These are phyloP conservation scores for Candida qinlingensis DNA, from an alignment of 805 yeast species.

Conservation along the genomic window DNA sequence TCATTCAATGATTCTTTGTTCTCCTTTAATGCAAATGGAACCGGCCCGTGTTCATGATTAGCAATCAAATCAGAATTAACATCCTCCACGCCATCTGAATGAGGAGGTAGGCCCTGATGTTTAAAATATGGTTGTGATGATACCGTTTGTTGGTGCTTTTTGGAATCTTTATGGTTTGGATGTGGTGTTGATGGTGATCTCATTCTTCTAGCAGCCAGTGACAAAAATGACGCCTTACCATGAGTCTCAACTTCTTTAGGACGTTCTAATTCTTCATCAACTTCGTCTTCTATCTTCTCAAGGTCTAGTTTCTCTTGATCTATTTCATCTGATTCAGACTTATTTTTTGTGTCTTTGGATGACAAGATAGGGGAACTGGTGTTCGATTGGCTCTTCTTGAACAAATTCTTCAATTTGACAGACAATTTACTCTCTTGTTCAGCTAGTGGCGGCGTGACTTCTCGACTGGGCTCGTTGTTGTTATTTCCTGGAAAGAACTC, in stretches of 20 bases:
- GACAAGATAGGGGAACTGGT: slow-evolving; percentile 13
- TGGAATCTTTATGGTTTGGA: slow-evolving; percentile 12
- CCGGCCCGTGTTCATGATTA: slow-evolving; percentile 24
- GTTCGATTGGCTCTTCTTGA: slow-evolving; percentile 17
- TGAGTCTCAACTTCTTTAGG: slow-evolving; percentile 9
- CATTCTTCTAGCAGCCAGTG: slow-evolving; percentile 25
- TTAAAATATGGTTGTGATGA: slow-evolving; percentile 46
- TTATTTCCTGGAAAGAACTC: slow-evolving; percentile 7
- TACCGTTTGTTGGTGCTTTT: slow-evolving; percentile 12
- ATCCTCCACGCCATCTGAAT: slow-evolving; percentile 25
- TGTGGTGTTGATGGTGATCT: slow-evolving; percentile 31
- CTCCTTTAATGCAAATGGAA: slow-evolving; percentile 27
- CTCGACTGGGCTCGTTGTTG: not conserved
- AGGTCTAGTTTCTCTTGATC: not conserved
- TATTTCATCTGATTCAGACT: slow-evolving; percentile 3
- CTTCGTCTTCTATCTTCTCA: not conserved
- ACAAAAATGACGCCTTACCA: slow-evolving; percentile 9
- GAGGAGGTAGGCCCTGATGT: slow-evolving; percentile 57
- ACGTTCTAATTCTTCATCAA: slow-evolving; percentile 4
- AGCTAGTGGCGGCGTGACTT: not conserved
- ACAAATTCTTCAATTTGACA: slow-evolving; percentile 20
- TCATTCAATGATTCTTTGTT: slow-evolving; percentile 25
- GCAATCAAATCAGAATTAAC: slow-evolving; percentile 5
- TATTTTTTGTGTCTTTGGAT: slow-evolving; percentile 7
- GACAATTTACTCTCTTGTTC: slow-evolving; percentile 14